Base-by-base conservation (phyloP, 2,329 filamentous ascomycete genomes). In the Ophiocordyceps unilateralis region DNA sequence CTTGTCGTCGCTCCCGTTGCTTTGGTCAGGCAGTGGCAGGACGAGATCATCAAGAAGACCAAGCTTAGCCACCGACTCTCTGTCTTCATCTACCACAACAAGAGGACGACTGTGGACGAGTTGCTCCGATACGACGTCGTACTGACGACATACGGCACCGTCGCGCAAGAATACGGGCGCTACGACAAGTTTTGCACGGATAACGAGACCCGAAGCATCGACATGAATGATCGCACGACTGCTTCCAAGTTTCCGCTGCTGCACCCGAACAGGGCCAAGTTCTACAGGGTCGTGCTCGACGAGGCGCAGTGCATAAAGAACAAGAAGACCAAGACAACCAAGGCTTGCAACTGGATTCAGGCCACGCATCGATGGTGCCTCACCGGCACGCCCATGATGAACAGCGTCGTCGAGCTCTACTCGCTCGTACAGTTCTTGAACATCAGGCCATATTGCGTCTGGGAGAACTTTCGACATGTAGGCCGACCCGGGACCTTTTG, bases 341-440 rank as follows among this genome's bases (percentile, higher is more conserved):
- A 80, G 45, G 83, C 85, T 1, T 83, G 78, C 12, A 76, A 69
- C 44, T 67, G 65, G 39, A 59, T 94, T 10, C 64, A 69, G 37
- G 78, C 85, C 1, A 71, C 75, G 19, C 83, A 83, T 38, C 71
- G 81, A 50, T 94, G 87, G 87, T 78, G 80, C 2, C 62, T 91
- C 20, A 86, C 82, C 0, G 85, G 84, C 43, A 91, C 85, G 0
- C 85, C 85, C 0, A 89, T 93, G 69, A 91, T 91, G 81, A 94
- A 94, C 51, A 76, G 71, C 12, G 76, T 89, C 3, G 67, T 74
- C 21, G 88, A 95, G 52, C 66, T 93, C 3, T 87, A 75, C 53
- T 83, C 85, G 1, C 63, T 93, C 19, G 67, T 94, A 39, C 72
- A 74, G 2, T 95, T 93, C 53, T 67, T 93, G 15, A 68, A 70